phyloP scores from a whole-genome alignment of 352 stramenopile genomes.

The Globisporangium takayamanum region DNA sequence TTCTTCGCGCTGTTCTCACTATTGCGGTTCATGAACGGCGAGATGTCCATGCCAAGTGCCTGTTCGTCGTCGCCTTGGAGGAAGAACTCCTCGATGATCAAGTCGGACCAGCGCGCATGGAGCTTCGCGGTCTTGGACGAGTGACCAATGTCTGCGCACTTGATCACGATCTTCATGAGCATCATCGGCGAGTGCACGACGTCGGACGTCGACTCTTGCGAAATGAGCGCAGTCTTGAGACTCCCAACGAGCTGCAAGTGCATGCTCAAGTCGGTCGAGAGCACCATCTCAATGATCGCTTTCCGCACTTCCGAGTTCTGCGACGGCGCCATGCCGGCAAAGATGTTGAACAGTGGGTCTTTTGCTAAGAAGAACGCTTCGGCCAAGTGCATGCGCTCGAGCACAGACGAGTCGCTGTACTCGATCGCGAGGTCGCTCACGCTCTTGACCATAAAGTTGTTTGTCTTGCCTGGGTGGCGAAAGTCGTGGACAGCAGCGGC shows the following conservation, averaged over 20 bases:
- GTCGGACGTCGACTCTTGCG: constrained; percentile 55
- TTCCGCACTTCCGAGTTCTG: constrained; percentile 68
- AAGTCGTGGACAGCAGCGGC: constrained; percentile 84
- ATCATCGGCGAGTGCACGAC: constrained; percentile 75
- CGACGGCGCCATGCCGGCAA: constrained; percentile 45
- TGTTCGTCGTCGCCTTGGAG: constrained; percentile 92
- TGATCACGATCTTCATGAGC: constrained; percentile 85
- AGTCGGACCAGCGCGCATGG: constrained; percentile 84
- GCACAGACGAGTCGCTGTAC: constrained; percentile 78
- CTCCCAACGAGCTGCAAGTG: constrained; percentile 76
- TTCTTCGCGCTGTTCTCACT: constrained; percentile 83
- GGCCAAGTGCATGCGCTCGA: constrained; percentile 83
- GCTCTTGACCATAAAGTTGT: constrained; percentile 83
- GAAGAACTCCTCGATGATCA: constrained; percentile 94
- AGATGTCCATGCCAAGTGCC: constrained; percentile 80
- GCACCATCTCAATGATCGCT: constrained; percentile 81
- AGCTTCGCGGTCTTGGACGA: constrained; percentile 81
- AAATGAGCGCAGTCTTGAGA: constrained; percentile 77
- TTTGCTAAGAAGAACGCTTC: constrained; percentile 73
- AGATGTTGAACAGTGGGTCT: constrained; percentile 71
- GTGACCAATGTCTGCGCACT: constrained; percentile 91
- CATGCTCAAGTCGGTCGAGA: constrained; percentile 77
- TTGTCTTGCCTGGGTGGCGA: constrained; percentile 75
- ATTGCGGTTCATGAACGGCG: constrained; percentile 90
- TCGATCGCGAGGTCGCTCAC: constrained; percentile 64